Percentiles rank a stretch among this genome's conserved stretches.
phyloP scores from a whole-genome alignment of 108 stramenopile genomes.

The Mediolabrus comicus region DNA sequence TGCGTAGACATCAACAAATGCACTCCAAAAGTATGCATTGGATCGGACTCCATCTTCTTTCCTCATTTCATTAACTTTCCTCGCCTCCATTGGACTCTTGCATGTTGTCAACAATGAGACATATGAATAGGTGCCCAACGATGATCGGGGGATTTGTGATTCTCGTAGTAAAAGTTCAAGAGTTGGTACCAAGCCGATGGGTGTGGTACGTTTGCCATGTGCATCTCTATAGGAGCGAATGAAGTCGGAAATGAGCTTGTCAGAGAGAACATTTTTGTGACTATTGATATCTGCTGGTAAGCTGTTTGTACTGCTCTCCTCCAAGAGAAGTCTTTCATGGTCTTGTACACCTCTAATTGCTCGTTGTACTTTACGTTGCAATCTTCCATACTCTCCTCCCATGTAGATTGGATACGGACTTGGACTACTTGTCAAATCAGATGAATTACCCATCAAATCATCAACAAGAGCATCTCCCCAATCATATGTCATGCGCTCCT shows the following conservation, averaged over 20 bases:
- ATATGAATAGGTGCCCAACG: conserved; percentile 66
- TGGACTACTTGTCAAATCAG: conserved; percentile 62
- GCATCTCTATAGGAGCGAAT: conserved; percentile 79
- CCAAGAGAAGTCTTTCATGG: conserved; percentile 27
- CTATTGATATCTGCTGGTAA: neutral
- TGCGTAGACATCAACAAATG: conserved; percentile 82
- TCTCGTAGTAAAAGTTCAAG: conserved; percentile 65
- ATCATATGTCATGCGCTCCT: conserved; percentile 62
- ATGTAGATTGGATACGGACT: conserved; percentile 72
- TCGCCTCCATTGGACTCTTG: conserved; percentile 70
- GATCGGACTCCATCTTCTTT: conserved; percentile 47
- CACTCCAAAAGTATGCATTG: conserved; percentile 73
- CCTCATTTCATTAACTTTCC: conserved; percentile 74
- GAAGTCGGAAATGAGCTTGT: conserved; percentile 63
- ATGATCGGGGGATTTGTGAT: conserved; percentile 55
- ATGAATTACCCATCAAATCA: conserved; percentile 77
- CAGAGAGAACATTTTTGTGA: conserved; percentile 36
- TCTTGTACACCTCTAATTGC: conserved; percentile 19
- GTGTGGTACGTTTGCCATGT: conserved; percentile 61
- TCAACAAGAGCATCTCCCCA: conserved; percentile 76
- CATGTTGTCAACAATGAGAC: conserved; percentile 70
- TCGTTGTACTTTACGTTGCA: conserved; percentile 48
- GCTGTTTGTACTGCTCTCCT: conserved; percentile 32
- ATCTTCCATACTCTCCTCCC: conserved; percentile 56
- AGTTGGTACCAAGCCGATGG: conserved; percentile 69